Evolutionary conservation across 2,329 filamentous ascomycete genomes (phyloP).

Genomic region (Fusarium denticulatum): DNA sequence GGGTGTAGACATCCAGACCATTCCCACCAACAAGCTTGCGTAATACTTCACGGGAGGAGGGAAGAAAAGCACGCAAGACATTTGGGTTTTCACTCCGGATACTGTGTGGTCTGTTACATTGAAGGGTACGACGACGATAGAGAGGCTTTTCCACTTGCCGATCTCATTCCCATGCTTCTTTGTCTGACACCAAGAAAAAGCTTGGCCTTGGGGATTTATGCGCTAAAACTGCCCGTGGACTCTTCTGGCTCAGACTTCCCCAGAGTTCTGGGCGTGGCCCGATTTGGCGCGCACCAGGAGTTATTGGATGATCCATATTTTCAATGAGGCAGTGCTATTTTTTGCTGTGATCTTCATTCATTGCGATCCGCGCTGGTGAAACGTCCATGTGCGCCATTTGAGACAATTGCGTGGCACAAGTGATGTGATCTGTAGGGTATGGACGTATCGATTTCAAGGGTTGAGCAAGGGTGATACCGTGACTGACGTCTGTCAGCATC

Average conservation of each 20-base stretch:
- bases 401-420: conserved; percentile 36
- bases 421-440: conserved; percentile 18
- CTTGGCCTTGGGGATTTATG: conserved; percentile 14
- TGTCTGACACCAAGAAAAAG: conserved; percentile 22
- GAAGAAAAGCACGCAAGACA: conserved; percentile 6
- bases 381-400: conserved; percentile 26
- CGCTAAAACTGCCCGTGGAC: conserved; percentile 9
- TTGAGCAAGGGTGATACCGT: neutral
- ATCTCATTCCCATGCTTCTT: conserved; percentile 28
- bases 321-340: conserved; percentile 5
- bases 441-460: conserved; percentile 8
- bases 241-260: conserved; percentile 15
- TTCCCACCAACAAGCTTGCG: conserved; percentile 39
- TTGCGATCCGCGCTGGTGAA: conserved; percentile 36
- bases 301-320: conserved; percentile 22
- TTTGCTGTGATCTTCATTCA: conserved; percentile 9
- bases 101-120: conserved; percentile 6
- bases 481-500: neutral
- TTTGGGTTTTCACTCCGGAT: neutral
- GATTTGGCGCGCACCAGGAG: conserved; percentile 13
- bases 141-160: conserved; percentile 21
- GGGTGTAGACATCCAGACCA: conserved; percentile 33
- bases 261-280: conserved; percentile 16
- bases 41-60: conserved; percentile 26
- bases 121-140: neutral